Percentiles rank a stretch among this genome's conserved stretches.
Conservation (phyloP, 2,329 filamentous ascomycete genomes). For the Botryotinia narcissicola region DNA sequence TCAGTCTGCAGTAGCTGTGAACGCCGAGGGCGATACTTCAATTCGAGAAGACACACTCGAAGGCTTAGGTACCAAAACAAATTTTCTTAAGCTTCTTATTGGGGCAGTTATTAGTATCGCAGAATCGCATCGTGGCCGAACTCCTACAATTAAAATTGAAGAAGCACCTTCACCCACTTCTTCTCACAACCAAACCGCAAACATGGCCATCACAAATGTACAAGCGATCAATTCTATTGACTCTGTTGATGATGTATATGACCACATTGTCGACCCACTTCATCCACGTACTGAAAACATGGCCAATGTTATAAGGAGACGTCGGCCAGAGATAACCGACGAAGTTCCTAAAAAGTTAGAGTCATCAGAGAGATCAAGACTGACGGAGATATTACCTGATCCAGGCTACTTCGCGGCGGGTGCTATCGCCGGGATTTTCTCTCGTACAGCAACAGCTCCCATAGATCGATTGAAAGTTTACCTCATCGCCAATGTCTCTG, state of each 20-base stretch:
- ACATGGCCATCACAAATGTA: constrained; percentile 24
- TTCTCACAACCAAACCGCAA: constrained; percentile 10
- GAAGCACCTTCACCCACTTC: constrained; percentile 13
- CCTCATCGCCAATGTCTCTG: constrained; percentile 83
- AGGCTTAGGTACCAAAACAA: constrained; percentile 83
- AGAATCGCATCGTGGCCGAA: constrained; percentile 38
- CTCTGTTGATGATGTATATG: constrained; percentile 23
- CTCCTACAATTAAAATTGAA: constrained; percentile 20
- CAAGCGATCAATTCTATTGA: constrained; percentile 23
- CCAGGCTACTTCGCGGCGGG: constrained; percentile 96
- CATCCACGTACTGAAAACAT: constrained; percentile 10
- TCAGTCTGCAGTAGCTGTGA: constrained; percentile 82
- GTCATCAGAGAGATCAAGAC: constrained; percentile 31
- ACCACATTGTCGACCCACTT: constrained; percentile 8
- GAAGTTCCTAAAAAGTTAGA: constrained; percentile 25
- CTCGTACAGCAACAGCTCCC: constrained; percentile 90
- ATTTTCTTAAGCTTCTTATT: constrained; percentile 71
- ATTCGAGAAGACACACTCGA: constrained; percentile 88
- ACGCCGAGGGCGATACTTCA: constrained; percentile 88
- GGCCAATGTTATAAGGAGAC: constrained; percentile 7
- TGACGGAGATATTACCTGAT: constrained; percentile 59
- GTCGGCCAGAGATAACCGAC: constrained; percentile 22
- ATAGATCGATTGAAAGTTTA: constrained; percentile 97
- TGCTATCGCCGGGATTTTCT: constrained; percentile 90
- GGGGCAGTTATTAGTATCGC: constrained; percentile 71